These are phyloP conservation scores for Dujonia santamariae DNA, from an alignment of 1,139 yeast genomes.

Conservation along the genomic window DNA sequence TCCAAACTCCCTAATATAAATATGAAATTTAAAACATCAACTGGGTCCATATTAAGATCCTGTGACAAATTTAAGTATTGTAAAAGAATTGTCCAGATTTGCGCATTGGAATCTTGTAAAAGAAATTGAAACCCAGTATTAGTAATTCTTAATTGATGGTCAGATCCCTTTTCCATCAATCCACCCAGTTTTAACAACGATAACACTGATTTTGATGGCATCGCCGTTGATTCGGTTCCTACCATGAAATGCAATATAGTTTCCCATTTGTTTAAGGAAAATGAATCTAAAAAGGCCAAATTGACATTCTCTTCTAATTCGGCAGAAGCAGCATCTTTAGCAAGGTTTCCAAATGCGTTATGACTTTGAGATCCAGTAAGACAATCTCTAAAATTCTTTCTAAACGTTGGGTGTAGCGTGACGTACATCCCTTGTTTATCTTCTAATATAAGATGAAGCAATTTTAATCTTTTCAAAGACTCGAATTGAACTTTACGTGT, in stretches of 20 bases:
- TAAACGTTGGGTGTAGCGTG: conserved; percentile 69
- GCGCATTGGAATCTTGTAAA: conserved; percentile 89
- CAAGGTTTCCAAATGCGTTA: conserved; percentile 44
- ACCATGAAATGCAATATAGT: conserved; percentile 96
- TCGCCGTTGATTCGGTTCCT: conserved; percentile 68
- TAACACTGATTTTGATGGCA: conserved; percentile 70
- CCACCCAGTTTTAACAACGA: conserved; percentile 71
- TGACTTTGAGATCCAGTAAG: conserved; percentile 70
- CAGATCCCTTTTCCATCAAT: conserved; percentile 60
- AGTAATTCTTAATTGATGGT: conserved; percentile 47
- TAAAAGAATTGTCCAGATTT: conserved; percentile 86
- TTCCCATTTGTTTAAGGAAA: conserved; percentile 91
- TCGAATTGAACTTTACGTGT: conserved; percentile 61
- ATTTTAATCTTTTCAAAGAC: conserved; percentile 72
- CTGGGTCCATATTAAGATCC: conserved; percentile 88
- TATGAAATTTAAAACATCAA: conserved; percentile 88
- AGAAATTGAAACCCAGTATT: conserved; percentile 91
- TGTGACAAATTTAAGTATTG: conserved; percentile 88
- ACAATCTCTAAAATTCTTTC: conserved; percentile 75
- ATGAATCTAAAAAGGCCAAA: conserved; percentile 53
- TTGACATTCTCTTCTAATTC: conserved; percentile 57
- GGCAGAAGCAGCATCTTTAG: conserved; percentile 20
- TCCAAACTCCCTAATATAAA: conserved; percentile 92
- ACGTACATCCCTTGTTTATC: conserved; percentile 51
- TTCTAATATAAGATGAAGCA: conserved; percentile 74